These are phyloP conservation scores for Diaporthe vaccinii DNA, from an alignment of 2,329 filamentous ascomycete genomes.

Conservation along the genomic window DNA sequence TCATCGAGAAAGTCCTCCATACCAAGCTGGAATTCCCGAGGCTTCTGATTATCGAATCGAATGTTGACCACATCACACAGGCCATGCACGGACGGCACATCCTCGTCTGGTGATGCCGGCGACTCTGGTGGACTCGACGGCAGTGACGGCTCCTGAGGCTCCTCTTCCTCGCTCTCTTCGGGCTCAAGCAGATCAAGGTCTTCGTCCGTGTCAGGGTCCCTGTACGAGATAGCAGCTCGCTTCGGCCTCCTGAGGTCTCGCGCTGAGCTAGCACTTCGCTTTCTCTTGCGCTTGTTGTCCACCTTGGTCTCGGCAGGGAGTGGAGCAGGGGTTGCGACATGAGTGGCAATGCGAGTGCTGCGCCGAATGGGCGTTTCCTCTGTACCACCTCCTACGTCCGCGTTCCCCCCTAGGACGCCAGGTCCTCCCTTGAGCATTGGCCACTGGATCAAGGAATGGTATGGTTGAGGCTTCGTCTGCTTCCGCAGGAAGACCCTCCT, in stretches of 20 bases:
- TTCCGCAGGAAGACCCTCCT: slow-evolving; percentile 73
- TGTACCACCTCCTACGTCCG: not conserved
- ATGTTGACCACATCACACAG: slow-evolving; percentile 79
- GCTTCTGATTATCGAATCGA: slow-evolving; percentile 81
- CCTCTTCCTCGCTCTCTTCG: slow-evolving; percentile 41
- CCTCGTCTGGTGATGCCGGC: slow-evolving; percentile 25
- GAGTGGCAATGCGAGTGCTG: slow-evolving; percentile 48
- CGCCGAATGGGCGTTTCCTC: slow-evolving; percentile 43
- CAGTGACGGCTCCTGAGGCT: slow-evolving; percentile 29
- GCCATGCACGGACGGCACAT: slow-evolving; percentile 68
- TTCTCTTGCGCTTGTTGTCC: slow-evolving; percentile 36
- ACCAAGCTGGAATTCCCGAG: slow-evolving; percentile 74
- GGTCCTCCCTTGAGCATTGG: slow-evolving; percentile 21
- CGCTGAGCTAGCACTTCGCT: slow-evolving; percentile 22
- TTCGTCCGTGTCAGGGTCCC: slow-evolving; percentile 40
- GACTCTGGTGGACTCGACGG: slow-evolving; percentile 34
- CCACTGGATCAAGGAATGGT: slow-evolving; percentile 40
- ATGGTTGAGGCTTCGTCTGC: slow-evolving; percentile 39
- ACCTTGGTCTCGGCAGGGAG: not conserved
- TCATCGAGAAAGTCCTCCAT: slow-evolving; percentile 80
- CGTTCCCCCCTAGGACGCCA: not conserved
- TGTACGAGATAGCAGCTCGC: slow-evolving; percentile 36
- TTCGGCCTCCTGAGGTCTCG: slow-evolving; percentile 39
- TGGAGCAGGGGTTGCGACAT: slow-evolving; percentile 39
- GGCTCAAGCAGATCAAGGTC: slow-evolving; percentile 38